phyloP scores from a whole-genome alignment of 257 asterid species.

The Capsicum chinense region DNA sequence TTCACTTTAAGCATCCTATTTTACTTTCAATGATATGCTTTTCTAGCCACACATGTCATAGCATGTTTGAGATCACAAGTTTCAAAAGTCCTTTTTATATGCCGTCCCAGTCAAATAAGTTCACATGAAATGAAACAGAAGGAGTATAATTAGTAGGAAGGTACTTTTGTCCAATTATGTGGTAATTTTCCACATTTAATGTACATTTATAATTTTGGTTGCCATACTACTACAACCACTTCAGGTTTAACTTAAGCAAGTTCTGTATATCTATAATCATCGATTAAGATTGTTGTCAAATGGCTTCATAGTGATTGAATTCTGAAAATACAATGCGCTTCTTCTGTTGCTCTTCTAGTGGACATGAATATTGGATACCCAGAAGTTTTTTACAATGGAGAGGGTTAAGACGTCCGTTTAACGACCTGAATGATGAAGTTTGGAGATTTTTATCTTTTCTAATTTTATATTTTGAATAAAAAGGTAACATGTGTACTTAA shows the following conservation, averaged over 20 bases:
- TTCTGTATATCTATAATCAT: slow-evolving; percentile 21
- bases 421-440: neutral
- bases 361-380: neutral
- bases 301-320: neutral
- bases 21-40: neutral
- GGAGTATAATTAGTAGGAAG: neutral
- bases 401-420: neutral
- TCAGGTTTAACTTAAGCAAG: neutral
- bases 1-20: neutral
- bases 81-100: neutral
- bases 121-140: neutral
- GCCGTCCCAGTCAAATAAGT: neutral
- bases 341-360: slow-evolving; percentile 1
- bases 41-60: neutral
- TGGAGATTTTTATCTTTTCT: neutral
- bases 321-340: slow-evolving; percentile 4
- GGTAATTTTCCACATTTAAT: neutral
- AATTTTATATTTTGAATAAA: neutral
- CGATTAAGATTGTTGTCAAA: neutral
- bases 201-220: neutral
- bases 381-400: neutral
- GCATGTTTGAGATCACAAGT: neutral
- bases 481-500: neutral
- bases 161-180: neutral
- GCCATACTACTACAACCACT: neutral